Evolutionary conservation across 768 basidiomycete genomes (phyloP).

Genomic region (Crepidotus variabilis): DNA sequence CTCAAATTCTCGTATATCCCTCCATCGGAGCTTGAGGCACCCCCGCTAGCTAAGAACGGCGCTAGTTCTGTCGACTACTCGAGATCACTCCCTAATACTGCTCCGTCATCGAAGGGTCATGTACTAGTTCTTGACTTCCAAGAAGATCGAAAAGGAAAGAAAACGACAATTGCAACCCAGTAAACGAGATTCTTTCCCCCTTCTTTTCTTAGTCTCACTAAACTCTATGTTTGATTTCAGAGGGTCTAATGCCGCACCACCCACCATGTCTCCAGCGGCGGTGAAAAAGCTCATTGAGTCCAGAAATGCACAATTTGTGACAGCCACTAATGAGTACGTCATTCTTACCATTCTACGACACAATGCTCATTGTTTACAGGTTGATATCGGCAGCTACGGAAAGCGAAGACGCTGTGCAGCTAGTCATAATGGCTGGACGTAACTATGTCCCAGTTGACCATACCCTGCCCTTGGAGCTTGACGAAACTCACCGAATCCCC

Average conservation of each 20-base stretch:
- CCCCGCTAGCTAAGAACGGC: slow-evolving; percentile 21
- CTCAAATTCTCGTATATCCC: slow-evolving; percentile 83
- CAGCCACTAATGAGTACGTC: slow-evolving; percentile 65
- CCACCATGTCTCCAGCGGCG: slow-evolving; percentile 49
- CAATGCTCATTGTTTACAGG: slow-evolving; percentile 30
- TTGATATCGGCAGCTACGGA: slow-evolving; percentile 50
- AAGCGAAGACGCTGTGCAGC: slow-evolving; percentile 54
- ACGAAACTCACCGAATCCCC: slow-evolving; percentile 24
- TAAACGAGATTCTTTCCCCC: slow-evolving; percentile 8
- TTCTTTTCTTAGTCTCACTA: neutral
- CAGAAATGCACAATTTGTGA: slow-evolving; percentile 59
- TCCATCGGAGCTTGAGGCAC: slow-evolving; percentile 53
- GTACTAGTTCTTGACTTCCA: slow-evolving; percentile 45
- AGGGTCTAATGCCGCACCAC: slow-evolving; percentile 22
- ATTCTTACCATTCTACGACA: neutral
- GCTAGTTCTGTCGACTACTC: slow-evolving; percentile 20
- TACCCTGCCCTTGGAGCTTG: slow-evolving; percentile 10
- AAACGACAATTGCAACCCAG: slow-evolving; percentile 23
- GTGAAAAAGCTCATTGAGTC: slow-evolving; percentile 69
- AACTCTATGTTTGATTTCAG: slow-evolving; percentile 11
- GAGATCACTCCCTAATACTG: slow-evolving; percentile 36
- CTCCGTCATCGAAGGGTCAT: slow-evolving; percentile 24
- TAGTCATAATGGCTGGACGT: slow-evolving; percentile 64
- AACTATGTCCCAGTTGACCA: slow-evolving; percentile 74
- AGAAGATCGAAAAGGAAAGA: slow-evolving; percentile 32